A percentile compares a stretch with the other conserved stretches of the same genome.
phyloP scores from a whole-genome alignment of 176 grass and related monocot genomes.

The Bolboschoenus planiculmis region DNA sequence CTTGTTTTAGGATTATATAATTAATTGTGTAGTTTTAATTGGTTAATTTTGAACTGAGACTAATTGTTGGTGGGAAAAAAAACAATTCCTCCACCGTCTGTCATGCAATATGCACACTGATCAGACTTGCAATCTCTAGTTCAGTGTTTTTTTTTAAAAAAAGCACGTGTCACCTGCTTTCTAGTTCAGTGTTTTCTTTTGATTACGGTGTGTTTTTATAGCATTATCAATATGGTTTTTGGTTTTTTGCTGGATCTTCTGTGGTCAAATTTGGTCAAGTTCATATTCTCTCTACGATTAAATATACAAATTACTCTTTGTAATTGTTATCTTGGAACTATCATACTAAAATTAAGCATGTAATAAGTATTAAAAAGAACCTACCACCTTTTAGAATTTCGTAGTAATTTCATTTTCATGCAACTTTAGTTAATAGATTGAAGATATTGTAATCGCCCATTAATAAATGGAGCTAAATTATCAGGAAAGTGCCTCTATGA shows the following conservation, averaged over 20 bases:
- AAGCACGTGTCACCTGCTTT: too few species aligned
- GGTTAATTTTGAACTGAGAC: background rate
- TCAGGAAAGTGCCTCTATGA: too few species aligned
- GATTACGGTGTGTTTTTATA: background rate
- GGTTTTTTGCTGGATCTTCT: background rate
- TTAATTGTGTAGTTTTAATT: slow-evolving; percentile 18
- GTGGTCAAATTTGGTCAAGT: background rate
- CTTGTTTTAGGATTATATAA: slow-evolving; percentile 13
- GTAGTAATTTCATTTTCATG: too few species aligned
- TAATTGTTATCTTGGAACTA: background rate
- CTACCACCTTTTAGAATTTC: too few species aligned
- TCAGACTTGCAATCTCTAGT: background rate
- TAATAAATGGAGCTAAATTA: background rate
- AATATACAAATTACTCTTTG: background rate
- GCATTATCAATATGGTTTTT: background rate
- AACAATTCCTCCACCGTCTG: background rate
- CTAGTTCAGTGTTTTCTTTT: background rate
- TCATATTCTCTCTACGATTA: background rate
- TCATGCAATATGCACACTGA: background rate
- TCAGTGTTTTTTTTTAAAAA: background rate
- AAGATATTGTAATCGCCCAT: too few species aligned
- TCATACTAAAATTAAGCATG: background rate
- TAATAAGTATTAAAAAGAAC: background rate
- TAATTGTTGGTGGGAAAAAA: slow-evolving; percentile 8
- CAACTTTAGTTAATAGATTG: too few species aligned